Base-by-base conservation (phyloP, 192 early-diverging fungal genomes). In the Entomortierella lignicola region DNA sequence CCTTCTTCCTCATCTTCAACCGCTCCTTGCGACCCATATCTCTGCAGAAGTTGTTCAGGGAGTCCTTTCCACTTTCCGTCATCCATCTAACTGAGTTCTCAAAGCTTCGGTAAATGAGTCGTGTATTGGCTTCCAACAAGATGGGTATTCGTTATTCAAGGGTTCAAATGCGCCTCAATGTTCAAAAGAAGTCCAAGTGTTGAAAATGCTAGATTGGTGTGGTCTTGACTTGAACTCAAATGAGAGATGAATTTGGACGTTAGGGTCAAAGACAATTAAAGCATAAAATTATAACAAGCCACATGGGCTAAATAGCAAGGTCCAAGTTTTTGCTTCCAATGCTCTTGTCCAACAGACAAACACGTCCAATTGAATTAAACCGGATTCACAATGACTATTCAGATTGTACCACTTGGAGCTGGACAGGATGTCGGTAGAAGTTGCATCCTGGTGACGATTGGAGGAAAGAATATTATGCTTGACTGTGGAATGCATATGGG, bases 401-500 rank as follows among this genome's bases (percentile, higher is more conserved):
- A 87, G 64, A 72, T 92, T 59, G 88, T 92, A 48, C 91, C 91
- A n/a, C 83, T 89, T 15, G 87, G 87, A 18, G 87, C 87, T 55
- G 96, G 96, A 20, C 96, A 98, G 83, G 96, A 96, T 68, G 94
- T 96, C 10, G 94, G 94, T 4, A 82, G 94, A 75, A 92, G 90
- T 53, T 96, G 94, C 52, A 88, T 96, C 72, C 84, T 96, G 48
- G 89, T 93, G 59, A 90, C 91, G 12, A 81, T 96, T 15, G 90
- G 90, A 41, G 88, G 89, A 29, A 93, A 92, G 82, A 93, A 92
- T 60, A 90, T 96, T n/a, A 94, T 96, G 93, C 89, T 96, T 80
- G 94, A 96, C 82, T 96, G 94, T 81, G 94, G 94, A 27, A 94
- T 96, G 92, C 94, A 94, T 81, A 94, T 99, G 97, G 96, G 96